Evolutionary conservation across 2,329 filamentous ascomycete genomes (phyloP).

Genomic region (Fusarium annulatum): DNA sequence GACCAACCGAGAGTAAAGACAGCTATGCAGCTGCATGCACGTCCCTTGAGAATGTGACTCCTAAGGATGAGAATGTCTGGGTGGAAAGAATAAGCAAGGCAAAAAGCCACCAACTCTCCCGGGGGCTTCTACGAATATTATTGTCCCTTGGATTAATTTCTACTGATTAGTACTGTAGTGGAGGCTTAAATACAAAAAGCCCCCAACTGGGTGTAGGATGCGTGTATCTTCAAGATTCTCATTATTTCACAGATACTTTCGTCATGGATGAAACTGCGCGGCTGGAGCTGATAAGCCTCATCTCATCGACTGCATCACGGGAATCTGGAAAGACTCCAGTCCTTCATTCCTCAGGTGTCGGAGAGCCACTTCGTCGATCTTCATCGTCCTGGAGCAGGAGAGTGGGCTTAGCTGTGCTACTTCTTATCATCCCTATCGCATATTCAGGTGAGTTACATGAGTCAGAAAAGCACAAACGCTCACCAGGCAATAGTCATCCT

Average conservation of each 20-base stretch:
- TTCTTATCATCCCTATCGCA: neutral
- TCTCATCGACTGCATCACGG: rapidly evolving
- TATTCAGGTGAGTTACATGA: neutral
- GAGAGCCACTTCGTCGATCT: neutral
- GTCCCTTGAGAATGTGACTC: neutral
- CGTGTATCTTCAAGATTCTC: neutral
- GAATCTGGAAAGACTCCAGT: neutral
- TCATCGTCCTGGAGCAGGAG: neutral
- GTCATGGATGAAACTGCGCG: neutral
- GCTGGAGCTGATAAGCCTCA: neutral
- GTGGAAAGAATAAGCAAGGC: neutral
- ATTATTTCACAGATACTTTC: too few species aligned
- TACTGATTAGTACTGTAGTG: too few species aligned
- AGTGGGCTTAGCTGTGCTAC: rapidly evolving
- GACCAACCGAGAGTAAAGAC: neutral
- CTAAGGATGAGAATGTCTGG: neutral
- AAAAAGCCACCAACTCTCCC: neutral
- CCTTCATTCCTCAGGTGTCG: rapidly evolving
- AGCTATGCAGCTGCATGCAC: neutral
- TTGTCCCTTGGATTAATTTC: neutral
- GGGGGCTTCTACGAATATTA: neutral
- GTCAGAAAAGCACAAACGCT: rapidly evolving
- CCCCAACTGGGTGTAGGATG: neutral
- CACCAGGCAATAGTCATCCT: neutral
- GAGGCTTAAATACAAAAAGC: too few species aligned